A percentile compares a stretch with the other conserved stretches of the same genome.
Evolutionary conservation across 495 filamentous ascomycete species (phyloP).

Genomic region (Podospora anserina): DNA sequence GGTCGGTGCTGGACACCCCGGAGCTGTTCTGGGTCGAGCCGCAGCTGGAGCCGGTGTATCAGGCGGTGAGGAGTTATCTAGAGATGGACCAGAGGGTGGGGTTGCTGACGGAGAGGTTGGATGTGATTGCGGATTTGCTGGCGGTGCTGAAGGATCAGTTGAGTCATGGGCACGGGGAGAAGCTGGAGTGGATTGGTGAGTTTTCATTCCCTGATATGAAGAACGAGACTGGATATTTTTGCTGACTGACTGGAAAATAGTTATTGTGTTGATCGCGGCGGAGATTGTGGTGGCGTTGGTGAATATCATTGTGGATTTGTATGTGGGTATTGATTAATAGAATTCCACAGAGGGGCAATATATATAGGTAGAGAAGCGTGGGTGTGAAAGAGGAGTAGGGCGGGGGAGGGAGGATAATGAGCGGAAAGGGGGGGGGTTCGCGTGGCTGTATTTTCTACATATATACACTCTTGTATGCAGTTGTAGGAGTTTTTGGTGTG

Average conservation of each 20-base stretch:
- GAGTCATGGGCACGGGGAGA: constrained; percentile 93
- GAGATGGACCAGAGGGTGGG: constrained; percentile 97
- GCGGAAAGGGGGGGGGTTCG: too few species aligned
- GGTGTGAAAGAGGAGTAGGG: too few species aligned
- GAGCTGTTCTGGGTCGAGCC: constrained; percentile 99
- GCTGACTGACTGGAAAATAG: constrained; percentile 38
- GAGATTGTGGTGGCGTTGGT: constrained; percentile 93
- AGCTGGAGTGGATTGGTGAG: constrained; percentile 92
- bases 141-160: constrained; percentile 95
- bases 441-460: too few species aligned
- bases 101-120: constrained; percentile 81
- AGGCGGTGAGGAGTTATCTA: constrained; percentile 88
- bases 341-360: neutral
- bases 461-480: too few species aligned
- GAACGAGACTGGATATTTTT: neutral
- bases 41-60: constrained; percentile 90
- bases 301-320: constrained; percentile 93
- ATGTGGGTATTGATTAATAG: constrained; percentile 70
- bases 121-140: constrained; percentile 91
- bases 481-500: too few species aligned
- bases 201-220: constrained; percentile 11
- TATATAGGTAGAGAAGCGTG: neutral
- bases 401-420: too few species aligned
- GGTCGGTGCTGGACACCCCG: constrained; percentile 92
- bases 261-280: constrained; percentile 92